These are phyloP conservation scores for Naganishia friedmannii DNA, from an alignment of 768 basidiomycete genomes.

Conservation along the genomic window DNA sequence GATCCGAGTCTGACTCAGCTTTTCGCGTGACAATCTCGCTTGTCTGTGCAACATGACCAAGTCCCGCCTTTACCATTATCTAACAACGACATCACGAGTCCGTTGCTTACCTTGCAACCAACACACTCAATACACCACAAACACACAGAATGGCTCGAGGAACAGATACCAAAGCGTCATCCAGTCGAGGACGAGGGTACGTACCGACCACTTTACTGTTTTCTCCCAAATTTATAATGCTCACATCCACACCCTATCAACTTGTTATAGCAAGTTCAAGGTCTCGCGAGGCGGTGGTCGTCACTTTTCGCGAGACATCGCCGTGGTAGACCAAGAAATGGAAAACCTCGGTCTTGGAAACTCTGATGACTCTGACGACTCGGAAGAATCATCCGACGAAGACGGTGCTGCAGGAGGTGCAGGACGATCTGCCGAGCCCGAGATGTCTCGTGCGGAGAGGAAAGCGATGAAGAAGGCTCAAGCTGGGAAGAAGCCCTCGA, in stretches of 20 bases:
- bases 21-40: not conserved
- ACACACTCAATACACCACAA: not conserved
- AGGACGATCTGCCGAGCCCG: conserved; percentile 48
- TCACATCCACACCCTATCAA: not conserved
- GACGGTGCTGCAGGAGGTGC: conserved; percentile 47
- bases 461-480: conserved; percentile 82
- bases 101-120: no score
- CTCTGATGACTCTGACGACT: conserved; percentile 40
- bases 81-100: no score
- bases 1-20: conserved; percentile 4
- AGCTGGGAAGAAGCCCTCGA: conserved; percentile 51
- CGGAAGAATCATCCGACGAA: conserved; percentile 50
- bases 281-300: conserved; percentile 83
- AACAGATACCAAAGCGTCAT: conserved; percentile 15
- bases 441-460: conserved; percentile 69
- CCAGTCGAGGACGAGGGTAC: conserved; percentile 22
- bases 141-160: conserved; percentile 17
- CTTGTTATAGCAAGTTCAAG: conserved; percentile 68
- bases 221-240: not conserved
- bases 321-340: conserved; percentile 51
- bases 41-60: no score
- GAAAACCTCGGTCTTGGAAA: conserved; percentile 55
- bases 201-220: not conserved
- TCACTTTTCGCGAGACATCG: conserved; percentile 64
- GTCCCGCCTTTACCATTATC: no score